A percentile compares a stretch with the other conserved stretches of the same genome.
These are phyloP conservation scores for Phytophthora syringae DNA, from an alignment of 352 stramenopile species.

Conservation along the genomic window DNA sequence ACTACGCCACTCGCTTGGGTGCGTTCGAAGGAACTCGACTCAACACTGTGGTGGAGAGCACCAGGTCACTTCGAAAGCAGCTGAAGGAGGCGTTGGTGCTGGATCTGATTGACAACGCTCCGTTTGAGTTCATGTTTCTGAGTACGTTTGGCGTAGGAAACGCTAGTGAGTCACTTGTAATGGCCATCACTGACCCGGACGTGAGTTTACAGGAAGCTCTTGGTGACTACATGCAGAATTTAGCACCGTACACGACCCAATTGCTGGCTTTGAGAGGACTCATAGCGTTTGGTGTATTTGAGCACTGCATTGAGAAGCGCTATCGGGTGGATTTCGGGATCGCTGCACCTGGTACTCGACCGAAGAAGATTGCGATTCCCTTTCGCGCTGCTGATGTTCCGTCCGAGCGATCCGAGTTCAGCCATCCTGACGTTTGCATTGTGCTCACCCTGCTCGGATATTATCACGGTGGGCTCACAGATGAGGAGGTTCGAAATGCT, in stretches of 20 bases:
- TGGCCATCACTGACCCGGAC: slow-evolving; percentile 42
- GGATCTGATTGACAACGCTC: slow-evolving; percentile 63
- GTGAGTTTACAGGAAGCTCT: slow-evolving; percentile 36
- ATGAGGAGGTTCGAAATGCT: slow-evolving; percentile 52
- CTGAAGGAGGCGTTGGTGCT: slow-evolving; percentile 57
- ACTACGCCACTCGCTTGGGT: slow-evolving; percentile 46
- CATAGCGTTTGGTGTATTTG: slow-evolving; percentile 76
- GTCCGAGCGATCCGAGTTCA: slow-evolving; percentile 86
- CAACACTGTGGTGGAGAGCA: slow-evolving; percentile 28
- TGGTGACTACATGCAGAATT: slow-evolving; percentile 3
- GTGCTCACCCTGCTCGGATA: slow-evolving; percentile 85
- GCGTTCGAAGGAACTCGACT: slow-evolving; percentile 55
- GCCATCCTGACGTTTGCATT: slow-evolving; percentile 88
- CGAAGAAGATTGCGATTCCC: slow-evolving; percentile 84
- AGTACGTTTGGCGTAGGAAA: slow-evolving; percentile 22
- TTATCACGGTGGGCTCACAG: slow-evolving; percentile 77
- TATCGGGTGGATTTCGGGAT: slow-evolving; percentile 87
- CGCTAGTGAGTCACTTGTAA: slow-evolving; percentile 33
- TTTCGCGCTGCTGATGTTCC: slow-evolving; percentile 88
- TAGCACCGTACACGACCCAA: slow-evolving; percentile 37
- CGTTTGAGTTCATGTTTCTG: slow-evolving; percentile 78
- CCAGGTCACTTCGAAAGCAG: slow-evolving; percentile 13
- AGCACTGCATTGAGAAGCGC: slow-evolving; percentile 88
- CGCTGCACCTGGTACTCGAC: slow-evolving; percentile 35
- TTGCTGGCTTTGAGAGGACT: slow-evolving; percentile 79